Conservation (phyloP, 208 protist species). For the Crithidia thermophila region DNA sequence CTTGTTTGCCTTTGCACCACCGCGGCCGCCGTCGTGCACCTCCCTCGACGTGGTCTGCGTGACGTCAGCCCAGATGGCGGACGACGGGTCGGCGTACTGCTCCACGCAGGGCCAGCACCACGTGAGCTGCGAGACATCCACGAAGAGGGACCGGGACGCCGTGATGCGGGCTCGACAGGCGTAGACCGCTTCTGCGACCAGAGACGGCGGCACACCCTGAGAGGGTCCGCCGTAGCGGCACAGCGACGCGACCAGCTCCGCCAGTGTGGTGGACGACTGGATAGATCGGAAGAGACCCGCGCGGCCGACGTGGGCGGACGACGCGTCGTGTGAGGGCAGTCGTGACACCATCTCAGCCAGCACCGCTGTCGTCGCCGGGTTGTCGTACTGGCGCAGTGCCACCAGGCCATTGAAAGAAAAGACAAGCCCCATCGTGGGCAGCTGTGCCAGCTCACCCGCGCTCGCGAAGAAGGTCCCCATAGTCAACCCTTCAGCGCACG, state of each 20-base stretch:
- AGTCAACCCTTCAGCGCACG: conserved; percentile 23
- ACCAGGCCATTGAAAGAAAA: conserved; percentile 59
- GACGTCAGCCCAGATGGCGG: conserved; percentile 3
- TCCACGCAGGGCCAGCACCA: conserved; percentile 30
- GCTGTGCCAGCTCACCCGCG: conserved; percentile 30
- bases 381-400: conserved; percentile 59
- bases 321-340: too few species aligned
- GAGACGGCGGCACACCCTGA: conserved; percentile 13
- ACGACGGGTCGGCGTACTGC: conserved; percentile 15
- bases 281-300: background rate
- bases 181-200: conserved; percentile 20
- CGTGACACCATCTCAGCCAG: conserved; percentile 25
- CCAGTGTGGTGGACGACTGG: conserved; percentile 39
- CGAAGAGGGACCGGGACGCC: conserved; percentile 37
- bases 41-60: background rate
- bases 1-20: background rate
- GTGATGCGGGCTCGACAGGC: conserved; percentile 11
- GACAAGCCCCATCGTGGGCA: conserved; percentile 49
- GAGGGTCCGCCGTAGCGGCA: conserved; percentile 30
- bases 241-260: conserved; percentile 39
- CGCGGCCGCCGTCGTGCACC: background rate
- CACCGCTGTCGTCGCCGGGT: conserved; percentile 30
- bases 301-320: background rate
- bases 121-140: conserved; percentile 35
- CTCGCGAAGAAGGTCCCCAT: conserved; percentile 37